These are phyloP conservation scores for Musa itinerans DNA, from an alignment of 176 grass and related monocot genomes.

Conservation along the genomic window DNA sequence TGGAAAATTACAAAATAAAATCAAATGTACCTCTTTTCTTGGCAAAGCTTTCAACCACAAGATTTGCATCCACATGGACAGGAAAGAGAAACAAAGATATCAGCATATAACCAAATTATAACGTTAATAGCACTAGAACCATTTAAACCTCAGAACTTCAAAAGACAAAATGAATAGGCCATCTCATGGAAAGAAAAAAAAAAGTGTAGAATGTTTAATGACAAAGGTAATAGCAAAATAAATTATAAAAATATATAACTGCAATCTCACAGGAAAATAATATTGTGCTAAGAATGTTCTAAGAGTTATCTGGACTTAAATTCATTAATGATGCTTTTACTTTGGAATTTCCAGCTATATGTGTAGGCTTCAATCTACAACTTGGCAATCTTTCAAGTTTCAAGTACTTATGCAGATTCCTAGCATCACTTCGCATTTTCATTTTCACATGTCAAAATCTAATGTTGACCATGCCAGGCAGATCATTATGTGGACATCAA, in stretches of 20 bases:
- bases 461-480: too few species aligned
- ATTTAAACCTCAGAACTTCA: conserved; percentile 14
- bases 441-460: too few species aligned
- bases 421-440: too few species aligned
- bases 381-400: too few species aligned
- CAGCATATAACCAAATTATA: conserved; percentile 25
- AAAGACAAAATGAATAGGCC: not conserved
- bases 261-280: not conserved
- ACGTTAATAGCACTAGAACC: not conserved
- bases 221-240: not conserved
- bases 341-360: too few species aligned
- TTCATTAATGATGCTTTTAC: too few species aligned
- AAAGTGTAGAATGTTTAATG: conserved; percentile 6
- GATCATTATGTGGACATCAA: too few species aligned
- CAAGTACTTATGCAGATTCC: too few species aligned
- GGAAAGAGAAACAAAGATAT: conserved; percentile 17
- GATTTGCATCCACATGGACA: conserved; percentile 17
- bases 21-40: conserved; percentile 74
- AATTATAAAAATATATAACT: not conserved
- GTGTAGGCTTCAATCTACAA: too few species aligned
- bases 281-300: too few species aligned
- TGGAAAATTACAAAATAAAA: conserved; percentile 6
- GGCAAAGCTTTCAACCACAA: conserved; percentile 56
- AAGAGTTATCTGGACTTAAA: too few species aligned
- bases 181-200: too few species aligned